A percentile compares a stretch with the other conserved stretches of the same genome.
Evolutionary conservation across 164 flowering plant species (phyloP).

Genomic region (Taxillus chinensis): DNA sequence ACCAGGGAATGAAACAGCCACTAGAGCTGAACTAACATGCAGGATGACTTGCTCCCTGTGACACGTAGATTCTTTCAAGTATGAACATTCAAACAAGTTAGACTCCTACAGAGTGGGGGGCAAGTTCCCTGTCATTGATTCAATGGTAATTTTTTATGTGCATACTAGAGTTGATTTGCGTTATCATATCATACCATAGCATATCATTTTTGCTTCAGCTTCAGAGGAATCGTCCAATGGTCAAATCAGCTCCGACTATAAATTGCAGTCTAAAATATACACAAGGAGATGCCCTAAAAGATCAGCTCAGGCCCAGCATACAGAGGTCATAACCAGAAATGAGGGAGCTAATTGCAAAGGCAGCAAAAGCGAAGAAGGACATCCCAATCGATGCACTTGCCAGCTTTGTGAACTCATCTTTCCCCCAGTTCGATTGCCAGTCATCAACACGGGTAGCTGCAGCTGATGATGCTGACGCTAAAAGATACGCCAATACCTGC

Average conservation of each 20-base stretch:
- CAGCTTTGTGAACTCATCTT: constrained; percentile 74
- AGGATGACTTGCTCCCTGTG: too few species aligned
- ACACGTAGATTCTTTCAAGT: too few species aligned
- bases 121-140: neutral
- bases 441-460: constrained; percentile 76
- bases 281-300: neutral
- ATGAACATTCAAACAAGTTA: too few species aligned
- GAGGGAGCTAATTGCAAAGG: constrained; percentile 70
- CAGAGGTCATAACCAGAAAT: constrained; percentile 72
- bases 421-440: constrained; percentile 83
- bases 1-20: too few species aligned
- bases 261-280: too few species aligned
- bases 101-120: too few species aligned
- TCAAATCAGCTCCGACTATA: too few species aligned
- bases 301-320: constrained; percentile 15
- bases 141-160: neutral
- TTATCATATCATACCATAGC: neutral
- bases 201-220: neutral
- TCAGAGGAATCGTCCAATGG: too few species aligned
- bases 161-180: neutral
- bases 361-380: constrained; percentile 70
- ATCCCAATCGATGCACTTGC: constrained; percentile 68
- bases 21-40: too few species aligned
- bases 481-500: constrained; percentile 78
- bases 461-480: constrained; percentile 81